Base-by-base conservation (phyloP, 345 rosid genomes). In the Hirschfeldia incana region DNA sequence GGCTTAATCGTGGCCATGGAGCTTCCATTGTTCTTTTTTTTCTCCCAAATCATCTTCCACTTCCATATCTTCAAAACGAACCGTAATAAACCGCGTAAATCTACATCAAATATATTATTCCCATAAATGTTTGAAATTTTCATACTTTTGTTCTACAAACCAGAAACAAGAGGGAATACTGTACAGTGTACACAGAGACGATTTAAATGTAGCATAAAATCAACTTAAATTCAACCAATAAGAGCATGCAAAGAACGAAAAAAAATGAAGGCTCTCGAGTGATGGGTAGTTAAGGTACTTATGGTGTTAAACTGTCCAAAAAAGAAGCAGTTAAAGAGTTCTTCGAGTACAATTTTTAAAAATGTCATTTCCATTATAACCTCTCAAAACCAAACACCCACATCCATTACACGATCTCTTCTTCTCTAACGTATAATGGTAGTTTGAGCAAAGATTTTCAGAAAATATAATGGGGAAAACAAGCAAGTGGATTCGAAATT, bases 401-500 rank as follows among this genome's bases (percentile, higher is more conserved):
- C 69, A 42, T 46, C 28, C 33, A 65, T 8, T 29, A 30, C 69
- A 42, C 73, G 44, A 67, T 78, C 28, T 76, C 78, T 81, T 75
- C 71, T 76, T 70, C 67, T 81, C 76, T 44, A 67, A 67, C 39
- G 61, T 77, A 65, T 70, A 73, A 72, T 70, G 78, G 63, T 51
- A 26, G 58, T 72, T 74, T 79, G 58, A 79, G 55, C 79, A 70
- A 78, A 65, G 59, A 6, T 69, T 83, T 49, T 16, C 29, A 21
- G 53, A 34, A 39, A n/a, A 10, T 2, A 75, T 55, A 81, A 94
- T 92, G 97, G 92, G 93, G 74, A 94, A 89, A 83, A 83, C 97
- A 53, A 86, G 97, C 8, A 92, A 88, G 78, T 94, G 97, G 98
- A 82, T 94, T 42, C 87, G 71, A 75, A 76, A 70, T 78, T 85